Percentiles rank a stretch among this genome's conserved stretches.
These are phyloP conservation scores for Diaporthe citri DNA, from an alignment of 2,329 filamentous ascomycete genomes.

Conservation along the genomic window DNA sequence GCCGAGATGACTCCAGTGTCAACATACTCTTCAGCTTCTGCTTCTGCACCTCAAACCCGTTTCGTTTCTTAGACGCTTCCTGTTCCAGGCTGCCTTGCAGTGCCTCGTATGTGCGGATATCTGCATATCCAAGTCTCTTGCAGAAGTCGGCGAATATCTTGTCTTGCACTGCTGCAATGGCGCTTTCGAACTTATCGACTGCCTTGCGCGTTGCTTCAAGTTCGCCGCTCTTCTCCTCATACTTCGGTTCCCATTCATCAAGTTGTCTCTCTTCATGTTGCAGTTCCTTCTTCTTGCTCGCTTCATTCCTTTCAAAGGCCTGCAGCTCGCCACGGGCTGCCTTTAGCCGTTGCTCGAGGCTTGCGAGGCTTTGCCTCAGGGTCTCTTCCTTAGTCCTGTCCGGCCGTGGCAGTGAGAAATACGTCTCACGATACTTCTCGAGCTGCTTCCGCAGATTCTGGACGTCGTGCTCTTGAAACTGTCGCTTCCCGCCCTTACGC, in stretches of 20 bases:
- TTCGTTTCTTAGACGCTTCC: conserved; percentile 87
- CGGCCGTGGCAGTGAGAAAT: conserved; percentile 82
- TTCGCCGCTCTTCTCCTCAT: conserved; percentile 76
- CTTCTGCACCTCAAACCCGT: conserved; percentile 87
- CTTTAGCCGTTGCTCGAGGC: conserved; percentile 81
- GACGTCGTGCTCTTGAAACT: conserved; percentile 91
- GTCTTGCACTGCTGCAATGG: conserved; percentile 87
- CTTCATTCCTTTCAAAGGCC: conserved; percentile 84
- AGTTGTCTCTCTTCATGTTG: conserved; percentile 80
- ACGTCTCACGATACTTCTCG: conserved; percentile 81
- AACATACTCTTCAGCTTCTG: conserved; percentile 76
- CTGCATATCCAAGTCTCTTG: conserved; percentile 84
- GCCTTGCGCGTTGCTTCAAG: conserved; percentile 69
- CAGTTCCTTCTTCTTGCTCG: conserved; percentile 86
- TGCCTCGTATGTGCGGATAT: conserved; percentile 93
- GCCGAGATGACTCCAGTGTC: conserved; percentile 67
- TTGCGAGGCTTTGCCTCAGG: conserved; percentile 82
- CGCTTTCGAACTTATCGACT: conserved; percentile 66
- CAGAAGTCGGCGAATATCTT: conserved; percentile 90
- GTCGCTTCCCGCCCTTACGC: conserved; percentile 79
- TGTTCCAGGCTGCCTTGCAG: conserved; percentile 94
- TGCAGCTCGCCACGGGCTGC: conserved; percentile 81
- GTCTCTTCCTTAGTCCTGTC: conserved; percentile 85
- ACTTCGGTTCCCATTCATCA: conserved; percentile 81
- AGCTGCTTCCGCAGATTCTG: conserved; percentile 84